Conservation (phyloP, 2,329 filamentous ascomycete genomes). For the Aureobasidium leucospermi region DNA sequence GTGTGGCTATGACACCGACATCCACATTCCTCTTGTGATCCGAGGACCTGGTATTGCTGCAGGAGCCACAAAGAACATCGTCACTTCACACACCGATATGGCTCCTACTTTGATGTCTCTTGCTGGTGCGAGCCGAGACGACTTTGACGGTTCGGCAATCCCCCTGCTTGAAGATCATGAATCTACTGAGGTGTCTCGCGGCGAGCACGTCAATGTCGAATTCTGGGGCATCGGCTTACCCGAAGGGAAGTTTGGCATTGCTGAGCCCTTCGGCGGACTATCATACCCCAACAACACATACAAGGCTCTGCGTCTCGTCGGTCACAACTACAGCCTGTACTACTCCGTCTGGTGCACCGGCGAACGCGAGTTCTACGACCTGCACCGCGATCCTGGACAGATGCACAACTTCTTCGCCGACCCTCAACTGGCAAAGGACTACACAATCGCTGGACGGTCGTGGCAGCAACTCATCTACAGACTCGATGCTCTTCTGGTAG, state of each 20-base stretch:
- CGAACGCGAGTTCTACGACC: slow-evolving; percentile 59
- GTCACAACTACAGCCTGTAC: slow-evolving; percentile 47
- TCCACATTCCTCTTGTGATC: slow-evolving; percentile 53
- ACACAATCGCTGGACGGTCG: not conserved
- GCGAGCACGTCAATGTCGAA: slow-evolving; percentile 42
- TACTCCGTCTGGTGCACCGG: slow-evolving; percentile 65
- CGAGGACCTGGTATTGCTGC: slow-evolving; percentile 49
- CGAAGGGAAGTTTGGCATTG: slow-evolving; percentile 25
- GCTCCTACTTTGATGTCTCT: slow-evolving; percentile 51
- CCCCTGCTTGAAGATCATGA: slow-evolving; percentile 23
- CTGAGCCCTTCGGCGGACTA: slow-evolving; percentile 13
- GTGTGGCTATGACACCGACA: slow-evolving; percentile 53
- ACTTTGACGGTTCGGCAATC: slow-evolving; percentile 53
- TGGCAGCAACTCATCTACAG: slow-evolving; percentile 16
- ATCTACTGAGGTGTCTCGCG: slow-evolving; percentile 22
- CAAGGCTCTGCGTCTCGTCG: slow-evolving; percentile 25
- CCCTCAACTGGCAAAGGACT: not conserved
- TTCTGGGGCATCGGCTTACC: slow-evolving; percentile 33
- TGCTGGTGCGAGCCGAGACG: slow-evolving; percentile 33
- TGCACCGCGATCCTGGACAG: slow-evolving; percentile 16
- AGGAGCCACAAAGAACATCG: slow-evolving; percentile 36
- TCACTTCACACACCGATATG: slow-evolving; percentile 58
- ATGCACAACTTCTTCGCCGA: slow-evolving; percentile 16
- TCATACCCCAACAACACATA: slow-evolving; percentile 24
- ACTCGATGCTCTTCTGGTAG: slow-evolving; percentile 26